Conservation (phyloP, 2,329 filamentous ascomycete genomes). For the Lachnellula cervina region DNA sequence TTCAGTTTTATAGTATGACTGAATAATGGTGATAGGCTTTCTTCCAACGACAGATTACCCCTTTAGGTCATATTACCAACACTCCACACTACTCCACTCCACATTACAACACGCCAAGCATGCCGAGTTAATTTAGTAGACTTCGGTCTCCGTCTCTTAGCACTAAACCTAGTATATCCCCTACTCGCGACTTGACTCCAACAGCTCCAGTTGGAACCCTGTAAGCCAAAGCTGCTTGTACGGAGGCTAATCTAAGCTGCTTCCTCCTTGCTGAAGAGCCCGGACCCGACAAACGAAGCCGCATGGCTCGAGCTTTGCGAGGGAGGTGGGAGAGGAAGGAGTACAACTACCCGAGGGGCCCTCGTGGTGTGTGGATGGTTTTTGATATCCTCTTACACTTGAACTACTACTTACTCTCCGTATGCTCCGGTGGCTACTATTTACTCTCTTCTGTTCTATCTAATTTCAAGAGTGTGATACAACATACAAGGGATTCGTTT, state of each 20-base stretch:
- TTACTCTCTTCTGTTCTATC: no score
- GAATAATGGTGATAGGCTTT: neutral
- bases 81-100: neutral
- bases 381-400: neutral
- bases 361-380: neutral
- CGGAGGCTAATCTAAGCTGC: constrained; percentile 8
- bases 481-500: no score
- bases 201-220: neutral
- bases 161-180: neutral
- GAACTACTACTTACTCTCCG: neutral
- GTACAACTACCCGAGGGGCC: neutral
- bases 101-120: neutral
- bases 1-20: no score
- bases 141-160: neutral
- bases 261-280: neutral
- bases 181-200: neutral
- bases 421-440: no score
- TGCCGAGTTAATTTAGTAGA: no score
- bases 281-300: neutral
- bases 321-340: no score
- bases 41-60: neutral
- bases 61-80: neutral
- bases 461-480: no score
- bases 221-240: neutral
- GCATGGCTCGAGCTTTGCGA: neutral